phyloP scores from a whole-genome alignment of 140 eudicot species.

The Oenanthe javanica region DNA sequence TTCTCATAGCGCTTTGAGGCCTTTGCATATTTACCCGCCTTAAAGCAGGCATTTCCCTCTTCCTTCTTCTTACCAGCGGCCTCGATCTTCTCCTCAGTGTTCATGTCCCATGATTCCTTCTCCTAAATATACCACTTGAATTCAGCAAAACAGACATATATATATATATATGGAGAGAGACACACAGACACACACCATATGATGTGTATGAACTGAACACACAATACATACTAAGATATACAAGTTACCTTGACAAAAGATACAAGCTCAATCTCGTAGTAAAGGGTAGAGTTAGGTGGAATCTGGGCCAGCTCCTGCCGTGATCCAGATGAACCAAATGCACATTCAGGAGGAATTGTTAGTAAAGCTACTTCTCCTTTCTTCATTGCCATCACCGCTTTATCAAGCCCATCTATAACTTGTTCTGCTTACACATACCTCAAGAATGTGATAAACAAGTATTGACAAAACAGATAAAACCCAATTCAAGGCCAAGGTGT shows the following conservation, averaged over 20 bases:
- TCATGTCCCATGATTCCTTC: slow-evolving; percentile 98
- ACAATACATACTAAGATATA: neutral
- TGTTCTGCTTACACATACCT: slow-evolving; percentile 44
- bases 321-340: slow-evolving; percentile 68
- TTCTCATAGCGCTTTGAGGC: slow-evolving; percentile 92
- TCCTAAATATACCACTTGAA: slow-evolving; percentile 37
- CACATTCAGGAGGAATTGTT: slow-evolving; percentile 75
- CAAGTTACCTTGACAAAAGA: slow-evolving; percentile 69
- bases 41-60: slow-evolving; percentile 84
- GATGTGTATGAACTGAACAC: neutral
- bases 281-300: slow-evolving; percentile 76
- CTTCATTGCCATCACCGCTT: slow-evolving; percentile 78
- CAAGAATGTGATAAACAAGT: neutral
- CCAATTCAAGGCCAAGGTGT: neutral
- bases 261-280: slow-evolving; percentile 70
- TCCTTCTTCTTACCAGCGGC: slow-evolving; percentile 93
- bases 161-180: too few relatives aligned
- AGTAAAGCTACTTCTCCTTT: slow-evolving; percentile 78
- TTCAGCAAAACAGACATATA: neutral
- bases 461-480: neutral
- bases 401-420: slow-evolving; percentile 86
- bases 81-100: slow-evolving; percentile 73
- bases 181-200: neutral
- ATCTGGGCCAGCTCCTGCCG: slow-evolving; percentile 71
- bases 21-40: slow-evolving; percentile 79